Evolutionary conservation across 306 rosid genomes (phyloP).

Genomic region (Acmispon strigosus): DNA sequence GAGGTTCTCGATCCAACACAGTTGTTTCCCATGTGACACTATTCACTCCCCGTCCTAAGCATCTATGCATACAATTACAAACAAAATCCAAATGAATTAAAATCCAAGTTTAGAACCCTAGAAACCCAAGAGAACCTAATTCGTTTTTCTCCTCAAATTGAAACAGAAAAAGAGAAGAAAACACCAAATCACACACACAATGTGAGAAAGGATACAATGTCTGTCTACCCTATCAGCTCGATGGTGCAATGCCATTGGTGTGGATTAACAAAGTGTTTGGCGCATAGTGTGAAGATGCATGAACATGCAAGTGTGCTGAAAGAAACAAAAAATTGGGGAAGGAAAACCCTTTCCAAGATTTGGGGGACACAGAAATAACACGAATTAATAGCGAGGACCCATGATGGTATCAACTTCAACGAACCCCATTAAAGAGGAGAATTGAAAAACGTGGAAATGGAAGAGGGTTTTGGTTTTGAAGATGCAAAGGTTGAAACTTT

Average conservation of each 20-base stretch:
- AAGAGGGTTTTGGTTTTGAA: not conserved
- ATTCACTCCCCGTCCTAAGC: conserved; percentile 4
- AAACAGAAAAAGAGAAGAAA: not conserved
- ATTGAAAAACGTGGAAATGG: not conserved
- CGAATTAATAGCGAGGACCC: not conserved
- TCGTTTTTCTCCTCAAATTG: not conserved
- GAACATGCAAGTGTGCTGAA: not conserved
- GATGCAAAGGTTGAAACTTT: not conserved
- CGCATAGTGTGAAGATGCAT: not conserved
- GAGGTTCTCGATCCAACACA: conserved; percentile 47
- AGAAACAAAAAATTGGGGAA: not conserved
- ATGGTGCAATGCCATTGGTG: conserved; percentile 13
- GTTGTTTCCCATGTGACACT: conserved; percentile 73
- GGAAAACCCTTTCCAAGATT: not conserved
- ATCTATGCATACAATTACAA: conserved; percentile 12
- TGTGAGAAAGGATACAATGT: too few species aligned
- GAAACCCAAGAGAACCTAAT: not conserved
- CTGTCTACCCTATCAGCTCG: not conserved
- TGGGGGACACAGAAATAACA: not conserved
- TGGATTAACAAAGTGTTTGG: not conserved
- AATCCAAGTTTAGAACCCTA: not conserved
- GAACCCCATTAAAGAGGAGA: not conserved
- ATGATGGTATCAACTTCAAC: not conserved
- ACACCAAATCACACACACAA: not conserved
- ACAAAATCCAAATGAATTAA: not conserved